Conservation (phyloP, 2,329 filamentous ascomycete genomes). For the Penicillium frequentans region DNA sequence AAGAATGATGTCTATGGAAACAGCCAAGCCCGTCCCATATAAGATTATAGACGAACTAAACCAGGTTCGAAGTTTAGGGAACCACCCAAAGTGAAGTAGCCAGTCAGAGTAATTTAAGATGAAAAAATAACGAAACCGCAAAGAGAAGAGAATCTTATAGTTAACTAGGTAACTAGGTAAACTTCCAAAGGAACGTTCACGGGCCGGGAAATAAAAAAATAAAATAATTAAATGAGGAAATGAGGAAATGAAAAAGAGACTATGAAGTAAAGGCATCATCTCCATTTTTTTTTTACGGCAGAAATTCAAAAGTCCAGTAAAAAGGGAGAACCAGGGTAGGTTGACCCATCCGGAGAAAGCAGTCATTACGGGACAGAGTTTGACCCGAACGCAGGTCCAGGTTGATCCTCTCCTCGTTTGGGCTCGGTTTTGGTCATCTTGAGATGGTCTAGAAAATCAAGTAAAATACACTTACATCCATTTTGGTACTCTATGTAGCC, state of each 20-base stretch:
- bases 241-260: conserved; percentile 23
- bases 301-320: conserved; percentile 24
- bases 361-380: conserved; percentile 36
- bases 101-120: conserved; percentile 9
- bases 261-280: conserved; percentile 40
- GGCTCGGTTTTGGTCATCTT: conserved; percentile 32
- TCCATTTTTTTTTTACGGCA: conserved; percentile 25
- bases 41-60: conserved; percentile 17
- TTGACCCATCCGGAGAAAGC: conserved; percentile 33
- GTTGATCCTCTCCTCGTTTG: conserved; percentile 41
- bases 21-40: conserved; percentile 22
- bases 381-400: conserved; percentile 42
- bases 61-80: conserved; percentile 10
- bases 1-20: conserved; percentile 28
- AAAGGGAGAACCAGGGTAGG: conserved; percentile 29
- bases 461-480: conserved; percentile 1
- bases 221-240: conserved; percentile 16
- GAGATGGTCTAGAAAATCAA: conserved; percentile 18
- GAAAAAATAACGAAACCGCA: conserved; percentile 2
- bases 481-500: background rate
- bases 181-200: conserved; percentile 9
- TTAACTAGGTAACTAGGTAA: conserved; percentile 3
- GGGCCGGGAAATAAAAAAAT: conserved; percentile 7
- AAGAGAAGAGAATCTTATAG: background rate
- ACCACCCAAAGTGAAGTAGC: conserved; percentile 5